Evolutionary conservation across 2,329 filamentous ascomycete genomes (phyloP).

Genomic region (Sporothrix luriei): DNA sequence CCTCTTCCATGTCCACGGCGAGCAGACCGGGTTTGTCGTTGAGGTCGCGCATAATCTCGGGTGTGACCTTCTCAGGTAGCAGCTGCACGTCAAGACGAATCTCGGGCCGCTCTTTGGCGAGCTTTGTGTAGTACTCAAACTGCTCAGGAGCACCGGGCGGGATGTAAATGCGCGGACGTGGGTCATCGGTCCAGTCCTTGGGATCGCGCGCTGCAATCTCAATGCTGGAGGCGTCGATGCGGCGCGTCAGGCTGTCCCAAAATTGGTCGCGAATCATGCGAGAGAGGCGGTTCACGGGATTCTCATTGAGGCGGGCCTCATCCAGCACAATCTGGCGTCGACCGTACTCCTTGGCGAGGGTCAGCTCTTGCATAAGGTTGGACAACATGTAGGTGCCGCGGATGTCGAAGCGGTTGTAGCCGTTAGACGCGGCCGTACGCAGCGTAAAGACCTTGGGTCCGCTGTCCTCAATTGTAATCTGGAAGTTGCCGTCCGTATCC

Average conservation of each 20-base stretch:
- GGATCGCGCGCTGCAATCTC: conserved; percentile 84
- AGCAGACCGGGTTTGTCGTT: conserved; percentile 87
- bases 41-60: conserved; percentile 78
- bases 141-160: conserved; percentile 84
- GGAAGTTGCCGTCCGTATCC: conserved; percentile 91
- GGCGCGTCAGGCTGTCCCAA: conserved; percentile 86
- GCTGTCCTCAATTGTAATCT: conserved; percentile 95
- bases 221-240: conserved; percentile 86
- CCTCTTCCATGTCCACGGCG: conserved; percentile 84
- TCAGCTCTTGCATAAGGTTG: conserved; percentile 92
- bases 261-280: conserved; percentile 88
- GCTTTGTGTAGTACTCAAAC: conserved; percentile 80
- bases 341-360: conserved; percentile 86
- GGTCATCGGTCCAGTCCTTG: conserved; percentile 93
- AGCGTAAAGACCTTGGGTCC: conserved; percentile 88
- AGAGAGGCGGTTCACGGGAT: conserved; percentile 84
- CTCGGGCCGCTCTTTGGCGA: conserved; percentile 78
- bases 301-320: conserved; percentile 89
- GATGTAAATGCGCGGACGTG: conserved; percentile 87
- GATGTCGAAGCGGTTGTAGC: conserved; percentile 84
- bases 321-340: conserved; percentile 89
- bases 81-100: conserved; percentile 83
- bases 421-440: conserved; percentile 82
- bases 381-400: conserved; percentile 97
- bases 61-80: conserved; percentile 75